Conservation (phyloP, 2,329 filamentous ascomycete genomes). For the Monosporascus cannonballus region DNA sequence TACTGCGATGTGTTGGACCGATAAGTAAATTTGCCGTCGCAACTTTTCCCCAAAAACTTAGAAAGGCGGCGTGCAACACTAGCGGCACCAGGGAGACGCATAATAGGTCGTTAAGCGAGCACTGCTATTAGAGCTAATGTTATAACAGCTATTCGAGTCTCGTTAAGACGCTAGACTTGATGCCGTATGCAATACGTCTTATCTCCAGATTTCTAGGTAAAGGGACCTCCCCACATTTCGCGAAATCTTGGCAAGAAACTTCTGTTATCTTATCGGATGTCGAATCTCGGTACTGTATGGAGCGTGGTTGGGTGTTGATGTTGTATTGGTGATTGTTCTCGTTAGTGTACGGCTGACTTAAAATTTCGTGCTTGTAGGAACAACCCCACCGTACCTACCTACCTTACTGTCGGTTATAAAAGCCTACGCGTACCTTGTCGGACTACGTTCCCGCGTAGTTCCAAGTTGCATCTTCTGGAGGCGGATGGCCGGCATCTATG, state of each 20-base stretch:
- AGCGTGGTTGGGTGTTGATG: too few relatives aligned
- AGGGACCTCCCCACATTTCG: not conserved
- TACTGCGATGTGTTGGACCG: not conserved
- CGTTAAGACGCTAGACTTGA: not conserved
- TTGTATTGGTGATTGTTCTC: too few relatives aligned
- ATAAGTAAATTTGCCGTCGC: constrained; percentile 1
- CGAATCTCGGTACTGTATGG: not conserved
- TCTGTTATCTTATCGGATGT: constrained; percentile 9
- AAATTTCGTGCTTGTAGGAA: too few relatives aligned
- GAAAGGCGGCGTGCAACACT: constrained; percentile 11
- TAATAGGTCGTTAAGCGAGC: not conserved
- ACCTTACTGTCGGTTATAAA: too few relatives aligned
- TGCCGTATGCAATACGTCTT: constrained; percentile 4
- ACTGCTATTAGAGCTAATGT: not conserved
- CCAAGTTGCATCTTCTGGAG: too few relatives aligned
- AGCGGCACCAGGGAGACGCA: not conserved
- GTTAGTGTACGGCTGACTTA: too few relatives aligned
- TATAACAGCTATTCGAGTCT: not conserved
- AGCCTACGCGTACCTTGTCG: too few relatives aligned
- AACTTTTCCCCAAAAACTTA: constrained; percentile 9
- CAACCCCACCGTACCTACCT: too few relatives aligned
- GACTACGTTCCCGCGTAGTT: too few relatives aligned
- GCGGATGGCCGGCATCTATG: too few relatives aligned
- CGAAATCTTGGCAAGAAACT: constrained; percentile 18
- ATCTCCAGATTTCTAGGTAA: not conserved